phyloP scores from a whole-genome alignment of 192 early-diverging fungal species.

The Entomortierella chlamydospora region DNA sequence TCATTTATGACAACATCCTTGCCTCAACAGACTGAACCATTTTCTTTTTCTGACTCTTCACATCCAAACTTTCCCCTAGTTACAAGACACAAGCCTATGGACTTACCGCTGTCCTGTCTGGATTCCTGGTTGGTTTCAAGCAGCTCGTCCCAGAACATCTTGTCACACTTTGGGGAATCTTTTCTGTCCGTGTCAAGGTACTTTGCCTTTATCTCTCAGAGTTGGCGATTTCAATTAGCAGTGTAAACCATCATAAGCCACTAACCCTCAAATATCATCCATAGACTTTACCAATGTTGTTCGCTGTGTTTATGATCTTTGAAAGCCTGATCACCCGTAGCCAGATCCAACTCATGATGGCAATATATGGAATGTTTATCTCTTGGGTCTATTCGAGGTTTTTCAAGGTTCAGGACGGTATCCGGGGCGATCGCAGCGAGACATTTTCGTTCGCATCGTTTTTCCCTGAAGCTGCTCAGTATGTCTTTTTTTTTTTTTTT shows the following conservation, averaged over 20 bases:
- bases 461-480: conserved; percentile 88
- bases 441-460: conserved; percentile 93
- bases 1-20: too few species aligned
- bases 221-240: neutral
- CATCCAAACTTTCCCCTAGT: conserved; percentile 19
- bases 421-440: conserved; percentile 90
- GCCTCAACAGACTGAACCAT: too few species aligned
- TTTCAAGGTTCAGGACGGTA: conserved; percentile 81
- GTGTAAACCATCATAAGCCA: too few species aligned
- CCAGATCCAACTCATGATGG: conserved; percentile 74
- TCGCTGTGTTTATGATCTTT: conserved; percentile 56
- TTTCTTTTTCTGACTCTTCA: too few species aligned
- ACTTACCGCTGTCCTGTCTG: conserved; percentile 75
- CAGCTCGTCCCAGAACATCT: conserved; percentile 90
- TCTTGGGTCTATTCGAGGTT: conserved; percentile 90
- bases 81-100: conserved; percentile 76
- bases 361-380: conserved; percentile 77
- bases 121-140: conserved; percentile 89
- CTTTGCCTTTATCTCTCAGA: neutral
- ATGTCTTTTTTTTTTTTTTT: conserved; percentile 31
- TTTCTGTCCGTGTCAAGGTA: conserved; percentile 86
- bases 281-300: conserved; percentile 63
- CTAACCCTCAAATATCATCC: too few species aligned
- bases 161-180: conserved; percentile 71
- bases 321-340: conserved; percentile 59